Evolutionary conservation across 2,329 filamentous ascomycete species (phyloP), one percentile per base, ranked within the genome.

Genomic region (Ophiobolus disseminans): DNA sequence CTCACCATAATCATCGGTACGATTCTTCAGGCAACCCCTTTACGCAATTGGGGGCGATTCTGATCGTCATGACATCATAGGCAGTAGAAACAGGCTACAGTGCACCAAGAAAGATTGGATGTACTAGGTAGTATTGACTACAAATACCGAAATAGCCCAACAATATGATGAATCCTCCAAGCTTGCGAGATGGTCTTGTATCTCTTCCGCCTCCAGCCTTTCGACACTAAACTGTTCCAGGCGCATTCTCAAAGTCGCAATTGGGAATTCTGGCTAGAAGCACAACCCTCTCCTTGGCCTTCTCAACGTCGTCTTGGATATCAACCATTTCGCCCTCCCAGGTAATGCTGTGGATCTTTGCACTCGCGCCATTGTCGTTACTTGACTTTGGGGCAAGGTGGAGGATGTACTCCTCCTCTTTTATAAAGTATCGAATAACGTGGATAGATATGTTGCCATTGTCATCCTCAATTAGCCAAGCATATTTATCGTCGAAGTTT

Each of bases 361-460:
- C 45, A 43, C 40, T 48, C 37, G 26, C 37, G 26, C 37, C 23
- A 43, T 48, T 36, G 26, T 43, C 31, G 32, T 43, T 48, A 36
- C 45, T 43, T 34, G 39, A 21, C 23, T 48, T 48, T 23, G 45
- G 39, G 34, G 32, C 39, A 43, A 48, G 38, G 45, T 48, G 45
- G 32, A 48, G 45, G 31, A 48, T 39, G 45, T 48, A 48, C 28
- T 19, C 21, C 22, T 43, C 45, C 30, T 43, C 39, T 19, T 42
- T 28, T 28, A 26, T 17, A 35, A 35, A 43, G 45, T 34, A 14
- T 43, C 45, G 45, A 43, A 48, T 26, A 42, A 48, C 42, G 25
- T 48, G 45, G 39, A 48, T 25, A 39, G 45, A 48, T 48, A 42
- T 30, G 39, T 48, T 48, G 31, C 45, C 45, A 36, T 43, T 43